phyloP scores from a whole-genome alignment of 2,329 filamentous ascomycete species.

The Sarocladiaceae sp. region DNA sequence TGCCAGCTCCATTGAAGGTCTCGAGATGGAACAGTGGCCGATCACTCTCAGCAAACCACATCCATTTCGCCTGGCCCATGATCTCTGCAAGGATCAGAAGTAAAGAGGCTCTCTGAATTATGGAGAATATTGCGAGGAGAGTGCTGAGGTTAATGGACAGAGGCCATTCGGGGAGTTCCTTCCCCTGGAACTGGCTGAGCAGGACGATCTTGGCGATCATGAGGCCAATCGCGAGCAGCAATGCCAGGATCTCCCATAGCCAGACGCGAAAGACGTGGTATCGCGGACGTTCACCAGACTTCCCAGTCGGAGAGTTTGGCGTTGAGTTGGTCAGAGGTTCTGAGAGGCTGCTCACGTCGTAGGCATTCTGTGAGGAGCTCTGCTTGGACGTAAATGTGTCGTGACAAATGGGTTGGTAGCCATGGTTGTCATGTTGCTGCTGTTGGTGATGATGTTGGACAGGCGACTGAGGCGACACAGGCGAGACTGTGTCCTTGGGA shows the following conservation, averaged over 20 bases:
- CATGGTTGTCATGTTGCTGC: too few relatives aligned
- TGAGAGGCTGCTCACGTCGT: too few relatives aligned
- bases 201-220: background rate
- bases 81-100: constrained; percentile 23
- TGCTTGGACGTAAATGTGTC: too few relatives aligned
- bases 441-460: too few relatives aligned
- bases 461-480: too few relatives aligned
- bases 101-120: constrained; percentile 16
- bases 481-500: too few relatives aligned
- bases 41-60: constrained; percentile 22
- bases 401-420: too few relatives aligned
- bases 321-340: too few relatives aligned
- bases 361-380: too few relatives aligned
- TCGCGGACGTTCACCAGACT: too few relatives aligned
- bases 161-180: constrained; percentile 17
- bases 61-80: constrained; percentile 28
- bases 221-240: background rate
- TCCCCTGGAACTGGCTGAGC: background rate
- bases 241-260: background rate
- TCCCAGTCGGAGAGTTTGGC: too few relatives aligned
- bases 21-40: constrained; percentile 24
- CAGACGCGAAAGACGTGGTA: background rate
- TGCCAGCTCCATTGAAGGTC: constrained; percentile 26
- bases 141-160: constrained; percentile 19
- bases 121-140: constrained; percentile 16